Conservation (phyloP, 2,329 filamentous ascomycete genomes). For the Didymella lethalis region DNA sequence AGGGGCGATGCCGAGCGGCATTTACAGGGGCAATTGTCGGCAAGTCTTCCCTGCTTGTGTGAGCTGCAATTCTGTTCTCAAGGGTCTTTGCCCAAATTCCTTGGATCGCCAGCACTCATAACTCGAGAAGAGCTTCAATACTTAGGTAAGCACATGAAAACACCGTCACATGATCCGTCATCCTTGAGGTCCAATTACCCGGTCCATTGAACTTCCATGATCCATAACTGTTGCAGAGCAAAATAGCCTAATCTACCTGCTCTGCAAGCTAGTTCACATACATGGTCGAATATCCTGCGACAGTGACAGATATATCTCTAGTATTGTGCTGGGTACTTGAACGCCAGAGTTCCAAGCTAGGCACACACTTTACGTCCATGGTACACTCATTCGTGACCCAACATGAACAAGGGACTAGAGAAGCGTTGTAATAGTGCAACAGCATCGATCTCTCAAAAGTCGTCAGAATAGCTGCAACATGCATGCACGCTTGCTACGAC, state of each 20-base stretch:
- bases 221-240: too few relatives aligned
- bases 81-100: neutral
- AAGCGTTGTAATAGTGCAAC: too few relatives aligned
- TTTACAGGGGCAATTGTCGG: neutral
- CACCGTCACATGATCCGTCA: neutral
- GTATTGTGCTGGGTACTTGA: neutral
- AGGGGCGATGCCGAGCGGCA: neutral
- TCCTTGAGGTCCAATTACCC: too few relatives aligned
- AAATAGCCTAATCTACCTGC: too few relatives aligned
- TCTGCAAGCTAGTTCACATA: too few relatives aligned
- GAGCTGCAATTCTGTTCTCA: neutral
- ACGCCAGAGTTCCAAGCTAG: neutral
- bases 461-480: neutral
- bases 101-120: neutral
- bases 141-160: neutral
- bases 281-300: too few relatives aligned
- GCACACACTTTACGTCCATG: neutral
- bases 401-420: neutral
- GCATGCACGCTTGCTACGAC: neutral
- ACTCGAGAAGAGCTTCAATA: neutral
- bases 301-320: neutral
- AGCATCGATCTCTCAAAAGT: neutral
- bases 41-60: neutral
- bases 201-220: too few relatives aligned
- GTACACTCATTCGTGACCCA: neutral